phyloP scores from a whole-genome alignment of 139 green algal genomes.

The Ettlia oleoabundans region DNA sequence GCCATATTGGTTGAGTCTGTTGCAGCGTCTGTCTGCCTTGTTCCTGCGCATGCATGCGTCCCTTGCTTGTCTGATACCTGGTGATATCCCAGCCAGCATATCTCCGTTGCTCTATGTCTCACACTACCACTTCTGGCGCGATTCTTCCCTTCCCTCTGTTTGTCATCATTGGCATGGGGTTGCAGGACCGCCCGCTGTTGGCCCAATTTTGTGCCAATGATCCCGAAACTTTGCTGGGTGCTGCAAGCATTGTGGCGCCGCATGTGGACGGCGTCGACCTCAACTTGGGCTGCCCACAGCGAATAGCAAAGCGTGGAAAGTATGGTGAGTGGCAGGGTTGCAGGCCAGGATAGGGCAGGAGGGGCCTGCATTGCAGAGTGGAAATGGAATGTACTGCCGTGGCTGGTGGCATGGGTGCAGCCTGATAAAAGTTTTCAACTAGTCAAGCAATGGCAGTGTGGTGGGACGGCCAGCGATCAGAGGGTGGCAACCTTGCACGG shows the following conservation, averaged over 20 bases:
- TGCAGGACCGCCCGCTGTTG: conserved; percentile 87
- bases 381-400: too few relatives aligned
- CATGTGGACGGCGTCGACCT: conserved; percentile 93
- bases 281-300: conserved; percentile 97
- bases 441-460: too few relatives aligned
- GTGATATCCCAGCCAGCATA: too few relatives aligned
- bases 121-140: background rate
- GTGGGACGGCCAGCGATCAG: too few relatives aligned
- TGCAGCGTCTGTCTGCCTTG: too few relatives aligned
- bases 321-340: conserved; percentile 37
- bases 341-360: background rate
- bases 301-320: conserved; percentile 80
- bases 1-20: too few relatives aligned
- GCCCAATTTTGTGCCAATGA: conserved; percentile 99
- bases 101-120: background rate
- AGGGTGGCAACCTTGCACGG: too few relatives aligned
- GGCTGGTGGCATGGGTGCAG: too few relatives aligned
- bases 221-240: conserved; percentile 79
- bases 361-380: too few relatives aligned
- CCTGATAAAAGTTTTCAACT: too few relatives aligned
- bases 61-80: too few relatives aligned
- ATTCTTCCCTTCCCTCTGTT: background rate
- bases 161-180: background rate
- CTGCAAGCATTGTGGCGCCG: conserved; percentile 76
- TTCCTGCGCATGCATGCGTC: too few relatives aligned